phyloP scores from a whole-genome alignment of 352 stramenopile genomes.

The Phytopythium vexans region DNA sequence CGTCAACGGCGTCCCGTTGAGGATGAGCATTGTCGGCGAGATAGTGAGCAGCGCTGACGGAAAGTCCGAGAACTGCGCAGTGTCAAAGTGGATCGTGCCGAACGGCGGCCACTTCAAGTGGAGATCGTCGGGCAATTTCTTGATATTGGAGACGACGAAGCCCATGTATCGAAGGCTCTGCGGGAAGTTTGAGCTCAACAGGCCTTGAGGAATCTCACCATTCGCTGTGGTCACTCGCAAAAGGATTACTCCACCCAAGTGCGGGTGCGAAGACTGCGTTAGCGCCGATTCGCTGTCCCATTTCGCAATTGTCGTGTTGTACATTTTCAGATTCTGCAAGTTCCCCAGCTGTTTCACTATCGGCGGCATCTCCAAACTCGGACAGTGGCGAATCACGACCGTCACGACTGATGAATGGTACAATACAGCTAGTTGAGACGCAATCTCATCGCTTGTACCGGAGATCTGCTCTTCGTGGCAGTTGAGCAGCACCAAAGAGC shows the following conservation, averaged over 20 bases:
- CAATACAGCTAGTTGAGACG: slow-evolving; percentile 12
- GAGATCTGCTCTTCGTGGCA: slow-evolving; percentile 13
- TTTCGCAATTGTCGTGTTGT: slow-evolving; percentile 25
- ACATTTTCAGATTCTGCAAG: slow-evolving; percentile 19
- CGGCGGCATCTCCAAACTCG: slow-evolving; percentile 14
- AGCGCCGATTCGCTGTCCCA: slow-evolving; percentile 20
- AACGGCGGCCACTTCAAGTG: slow-evolving; percentile 26
- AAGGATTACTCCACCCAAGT: slow-evolving; percentile 11
- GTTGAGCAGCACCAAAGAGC: slow-evolving; percentile 22
- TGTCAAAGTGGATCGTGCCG: slow-evolving; percentile 17
- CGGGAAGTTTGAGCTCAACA: slow-evolving; percentile 18
- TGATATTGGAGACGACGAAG: slow-evolving; percentile 23
- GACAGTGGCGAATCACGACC: slow-evolving; percentile 19
- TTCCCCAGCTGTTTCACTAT: slow-evolving; percentile 9
- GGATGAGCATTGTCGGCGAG: slow-evolving; percentile 11
- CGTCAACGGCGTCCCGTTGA: slow-evolving; percentile 15
- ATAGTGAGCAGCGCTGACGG: slow-evolving; percentile 17
- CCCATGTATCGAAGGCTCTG: slow-evolving; percentile 14
- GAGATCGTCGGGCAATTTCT: slow-evolving; percentile 18
- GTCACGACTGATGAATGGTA: slow-evolving; percentile 10
- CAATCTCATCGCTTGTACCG: slow-evolving; percentile 7
- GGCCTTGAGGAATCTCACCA: slow-evolving; percentile 16
- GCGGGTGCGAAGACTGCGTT: slow-evolving; percentile 7
- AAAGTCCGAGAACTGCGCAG: slow-evolving; percentile 20
- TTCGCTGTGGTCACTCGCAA: slow-evolving; percentile 19